Evolutionary conservation across 2,329 filamentous ascomycete genomes (phyloP).

Genomic region (Aspergillus quadrilineatus): DNA sequence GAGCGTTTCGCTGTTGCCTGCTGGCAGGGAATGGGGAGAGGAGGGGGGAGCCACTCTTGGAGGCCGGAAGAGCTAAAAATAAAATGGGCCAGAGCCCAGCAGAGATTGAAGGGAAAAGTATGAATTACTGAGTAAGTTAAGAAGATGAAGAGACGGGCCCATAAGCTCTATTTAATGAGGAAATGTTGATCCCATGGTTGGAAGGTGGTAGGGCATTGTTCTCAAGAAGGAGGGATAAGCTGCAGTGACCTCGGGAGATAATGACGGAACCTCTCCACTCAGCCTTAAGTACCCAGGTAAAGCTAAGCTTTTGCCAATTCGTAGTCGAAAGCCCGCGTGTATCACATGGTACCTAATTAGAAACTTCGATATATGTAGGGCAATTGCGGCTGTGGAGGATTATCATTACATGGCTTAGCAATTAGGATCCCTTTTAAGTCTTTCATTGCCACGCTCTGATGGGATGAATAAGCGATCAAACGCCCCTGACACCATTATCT

Average conservation of each 20-base stretch:
- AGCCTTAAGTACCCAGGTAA: neutral
- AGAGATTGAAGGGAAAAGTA: neutral
- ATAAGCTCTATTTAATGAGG: neutral
- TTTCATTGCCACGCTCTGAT: too few species aligned
- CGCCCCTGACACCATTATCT: neutral
- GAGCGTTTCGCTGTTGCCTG: conserved; percentile 12
- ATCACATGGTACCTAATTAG: neutral
- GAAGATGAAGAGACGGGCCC: neutral
- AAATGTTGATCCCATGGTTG: neutral
- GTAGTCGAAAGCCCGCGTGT: neutral
- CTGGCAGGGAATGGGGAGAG: neutral
- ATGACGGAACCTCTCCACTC: neutral
- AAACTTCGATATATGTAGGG: neutral
- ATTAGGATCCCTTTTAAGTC: too few species aligned
- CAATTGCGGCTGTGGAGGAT: too few species aligned
- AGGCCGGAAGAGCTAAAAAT: neutral
- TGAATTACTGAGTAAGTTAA: neutral
- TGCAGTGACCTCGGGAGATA: neutral
- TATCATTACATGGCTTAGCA: too few species aligned
- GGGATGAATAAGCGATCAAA: neutral
- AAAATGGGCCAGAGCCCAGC: neutral
- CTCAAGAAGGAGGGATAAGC: neutral
- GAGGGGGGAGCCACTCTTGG: neutral
- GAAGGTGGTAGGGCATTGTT: neutral
- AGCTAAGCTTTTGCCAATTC: conserved; percentile 11